Percentiles rank a stretch among this genome's conserved stretches.
Evolutionary conservation across 2,329 filamentous ascomycete species (phyloP).

Genomic region (Colletotrichum lindemuthianum): DNA sequence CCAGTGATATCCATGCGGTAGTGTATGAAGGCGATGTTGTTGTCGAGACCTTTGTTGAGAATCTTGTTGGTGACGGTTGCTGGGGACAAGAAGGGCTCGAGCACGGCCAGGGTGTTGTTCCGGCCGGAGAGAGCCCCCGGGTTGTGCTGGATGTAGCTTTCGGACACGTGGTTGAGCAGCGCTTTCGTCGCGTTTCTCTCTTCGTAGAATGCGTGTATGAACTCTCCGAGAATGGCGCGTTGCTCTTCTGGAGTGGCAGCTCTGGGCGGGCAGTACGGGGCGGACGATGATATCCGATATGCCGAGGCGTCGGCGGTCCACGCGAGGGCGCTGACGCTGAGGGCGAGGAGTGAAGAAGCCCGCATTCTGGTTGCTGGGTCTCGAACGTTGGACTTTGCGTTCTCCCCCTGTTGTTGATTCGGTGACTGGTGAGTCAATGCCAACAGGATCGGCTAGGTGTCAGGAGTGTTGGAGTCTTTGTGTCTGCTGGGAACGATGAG

Average conservation of each 20-base stretch:
- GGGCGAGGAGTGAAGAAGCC: not conserved
- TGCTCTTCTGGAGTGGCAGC: constrained; percentile 13
- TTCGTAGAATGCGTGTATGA: constrained; percentile 21
- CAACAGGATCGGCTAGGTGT: no score
- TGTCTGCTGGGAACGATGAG: no score
- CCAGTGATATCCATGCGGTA: constrained; percentile 23
- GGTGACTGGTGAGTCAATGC: no score
- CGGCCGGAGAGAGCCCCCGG: constrained; percentile 27
- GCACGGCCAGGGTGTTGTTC: constrained; percentile 8
- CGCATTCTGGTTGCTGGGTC: constrained; percentile 4
- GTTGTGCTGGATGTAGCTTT: constrained; percentile 36
- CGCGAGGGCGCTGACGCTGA: constrained; percentile 22
- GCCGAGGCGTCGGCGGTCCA: constrained; percentile 18
- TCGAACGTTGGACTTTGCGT: not conserved
- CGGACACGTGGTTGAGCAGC: constrained; percentile 22
- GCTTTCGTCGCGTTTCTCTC: constrained; percentile 25
- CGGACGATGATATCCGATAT: constrained; percentile 1
- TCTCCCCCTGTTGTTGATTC: no score
- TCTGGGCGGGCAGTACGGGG: constrained; percentile 22
- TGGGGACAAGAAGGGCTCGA: constrained; percentile 21
- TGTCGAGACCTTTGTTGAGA: constrained; percentile 13
- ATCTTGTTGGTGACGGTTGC: constrained; percentile 22
- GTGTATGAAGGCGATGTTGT: constrained; percentile 25
- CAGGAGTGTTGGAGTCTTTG: no score
- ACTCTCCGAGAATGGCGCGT: constrained; percentile 22